phyloP scores from a whole-genome alignment of 2,329 filamentous ascomycete genomes.

The Apiospora aurea region DNA sequence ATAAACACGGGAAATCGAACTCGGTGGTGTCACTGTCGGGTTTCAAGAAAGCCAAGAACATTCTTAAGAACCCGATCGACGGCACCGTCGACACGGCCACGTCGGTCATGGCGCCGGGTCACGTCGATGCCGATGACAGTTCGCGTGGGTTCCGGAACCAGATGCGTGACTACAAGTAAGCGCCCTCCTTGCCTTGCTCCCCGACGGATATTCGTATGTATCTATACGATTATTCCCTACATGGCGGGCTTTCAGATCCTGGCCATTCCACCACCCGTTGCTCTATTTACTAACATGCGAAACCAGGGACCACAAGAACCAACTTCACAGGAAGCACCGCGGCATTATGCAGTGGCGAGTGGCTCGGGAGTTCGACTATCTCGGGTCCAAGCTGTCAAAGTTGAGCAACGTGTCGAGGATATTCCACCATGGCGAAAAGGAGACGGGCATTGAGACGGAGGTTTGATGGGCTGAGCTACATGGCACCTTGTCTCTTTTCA shows the following conservation, averaged over 20 bases:
- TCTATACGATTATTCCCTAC: no score
- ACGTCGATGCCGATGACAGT: conserved; percentile 48
- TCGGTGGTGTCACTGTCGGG: conserved; percentile 39
- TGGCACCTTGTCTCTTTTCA: neutral
- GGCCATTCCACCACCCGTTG: no score
- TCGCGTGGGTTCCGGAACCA: conserved; percentile 42
- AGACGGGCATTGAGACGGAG: conserved; percentile 71
- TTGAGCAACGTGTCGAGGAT: conserved; percentile 63
- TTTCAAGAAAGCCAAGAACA: conserved; percentile 44
- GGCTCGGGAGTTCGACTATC: conserved; percentile 57
- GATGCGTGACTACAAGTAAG: conserved; percentile 59
- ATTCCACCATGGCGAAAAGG: conserved; percentile 66
- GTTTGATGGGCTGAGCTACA: conserved; percentile 49
- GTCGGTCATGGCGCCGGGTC: conserved; percentile 42
- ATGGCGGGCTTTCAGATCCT: no score
- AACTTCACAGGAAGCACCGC: conserved; percentile 69
- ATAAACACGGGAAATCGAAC: conserved; percentile 32
- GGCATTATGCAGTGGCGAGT: conserved; percentile 78
- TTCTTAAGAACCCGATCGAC: conserved; percentile 44
- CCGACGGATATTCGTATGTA: no score
- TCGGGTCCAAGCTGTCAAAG: conserved; percentile 59
- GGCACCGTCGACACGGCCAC: conserved; percentile 39
- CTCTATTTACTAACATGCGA: conserved; percentile 44
- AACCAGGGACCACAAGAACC: conserved; percentile 64
- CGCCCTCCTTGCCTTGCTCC: neutral